Conservation (phyloP, 2,329 filamentous ascomycete species). For the Colletotrichum shisoi region DNA sequence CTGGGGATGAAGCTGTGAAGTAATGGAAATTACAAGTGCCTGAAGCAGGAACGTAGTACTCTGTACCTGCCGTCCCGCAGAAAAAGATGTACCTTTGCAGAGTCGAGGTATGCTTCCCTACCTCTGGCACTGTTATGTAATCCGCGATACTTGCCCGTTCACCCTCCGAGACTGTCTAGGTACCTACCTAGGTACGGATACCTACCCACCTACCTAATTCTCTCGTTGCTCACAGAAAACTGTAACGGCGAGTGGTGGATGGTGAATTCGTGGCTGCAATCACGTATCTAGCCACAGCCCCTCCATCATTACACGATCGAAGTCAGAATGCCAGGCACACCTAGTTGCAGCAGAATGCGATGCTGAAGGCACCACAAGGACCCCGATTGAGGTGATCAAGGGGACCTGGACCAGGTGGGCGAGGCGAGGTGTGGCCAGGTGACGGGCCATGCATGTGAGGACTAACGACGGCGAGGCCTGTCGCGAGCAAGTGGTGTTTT, state of each 20-base stretch:
- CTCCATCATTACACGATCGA: conserved; percentile 37
- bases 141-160: too few relatives aligned
- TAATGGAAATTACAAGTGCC: background rate
- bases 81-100: background rate
- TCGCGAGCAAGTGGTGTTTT: conserved; percentile 17
- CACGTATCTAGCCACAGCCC: conserved; percentile 32
- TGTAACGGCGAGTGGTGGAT: conserved; percentile 30
- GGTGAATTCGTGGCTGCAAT: conserved; percentile 33
- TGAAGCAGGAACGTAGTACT: too few relatives aligned
- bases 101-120: too few relatives aligned
- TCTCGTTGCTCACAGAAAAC: background rate
- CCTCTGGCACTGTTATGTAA: too few relatives aligned
- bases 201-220: background rate
- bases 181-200: background rate
- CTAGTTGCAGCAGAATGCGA: conserved; percentile 19
- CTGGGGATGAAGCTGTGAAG: conserved; percentile 27
- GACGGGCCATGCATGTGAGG: conserved; percentile 25
- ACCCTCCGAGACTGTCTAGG: too few relatives aligned
- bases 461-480: conserved; percentile 17
- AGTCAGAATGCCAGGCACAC: conserved; percentile 36
- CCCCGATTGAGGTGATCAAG: background rate
- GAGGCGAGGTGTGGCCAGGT: conserved; percentile 28
- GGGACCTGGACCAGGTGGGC: background rate
- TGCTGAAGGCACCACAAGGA: conserved; percentile 10
- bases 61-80: too few relatives aligned